Percentiles rank a stretch among this genome's conserved stretches.
Conservation (phyloP, 257 asterid genomes). For the Nyctanthes arbortristis region DNA sequence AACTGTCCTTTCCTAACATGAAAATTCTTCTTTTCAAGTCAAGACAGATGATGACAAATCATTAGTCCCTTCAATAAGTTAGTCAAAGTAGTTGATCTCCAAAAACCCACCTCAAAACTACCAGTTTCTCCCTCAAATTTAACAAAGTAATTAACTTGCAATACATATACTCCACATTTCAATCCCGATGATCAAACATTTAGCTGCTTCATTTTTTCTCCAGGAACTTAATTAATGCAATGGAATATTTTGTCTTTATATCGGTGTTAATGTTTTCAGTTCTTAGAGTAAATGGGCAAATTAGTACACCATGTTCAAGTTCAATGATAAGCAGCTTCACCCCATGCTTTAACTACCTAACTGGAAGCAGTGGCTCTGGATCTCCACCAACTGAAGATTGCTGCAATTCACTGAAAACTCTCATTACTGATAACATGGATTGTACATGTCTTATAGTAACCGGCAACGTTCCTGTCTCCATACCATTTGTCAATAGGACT, state of each 20-base stretch:
- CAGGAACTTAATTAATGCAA: background rate
- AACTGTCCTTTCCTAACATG: conserved; percentile 26
- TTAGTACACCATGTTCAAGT: conserved; percentile 57
- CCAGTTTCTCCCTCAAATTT: conserved; percentile 32
- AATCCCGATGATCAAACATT: background rate
- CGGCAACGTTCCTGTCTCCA: conserved; percentile 71
- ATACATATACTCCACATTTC: conserved; percentile 9
- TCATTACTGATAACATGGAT: conserved; percentile 49
- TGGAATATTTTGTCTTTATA: conserved; percentile 17
- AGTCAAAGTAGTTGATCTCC: conserved; percentile 74
- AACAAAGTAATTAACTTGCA: conserved; percentile 23
- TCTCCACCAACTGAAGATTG: conserved; percentile 53
- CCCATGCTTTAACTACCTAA: conserved; percentile 61
- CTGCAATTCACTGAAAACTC: conserved; percentile 59
- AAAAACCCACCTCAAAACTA: conserved; percentile 36
- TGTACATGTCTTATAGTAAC: conserved; percentile 68
- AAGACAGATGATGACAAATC: conserved; percentile 18
- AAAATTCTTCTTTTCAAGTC: conserved; percentile 14
- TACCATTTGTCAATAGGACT: conserved; percentile 50
- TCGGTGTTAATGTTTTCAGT: conserved; percentile 18
- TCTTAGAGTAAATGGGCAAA: conserved; percentile 44
- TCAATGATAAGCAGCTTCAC: conserved; percentile 54
- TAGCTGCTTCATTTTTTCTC: background rate
- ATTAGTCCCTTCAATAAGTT: conserved; percentile 3
- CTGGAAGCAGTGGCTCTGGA: conserved; percentile 61